Evolutionary conservation across 1,284 basidiomycete species (phyloP), one percentile per base, ranked within the genome.

Genomic region (Tilletia walkeri): DNA sequence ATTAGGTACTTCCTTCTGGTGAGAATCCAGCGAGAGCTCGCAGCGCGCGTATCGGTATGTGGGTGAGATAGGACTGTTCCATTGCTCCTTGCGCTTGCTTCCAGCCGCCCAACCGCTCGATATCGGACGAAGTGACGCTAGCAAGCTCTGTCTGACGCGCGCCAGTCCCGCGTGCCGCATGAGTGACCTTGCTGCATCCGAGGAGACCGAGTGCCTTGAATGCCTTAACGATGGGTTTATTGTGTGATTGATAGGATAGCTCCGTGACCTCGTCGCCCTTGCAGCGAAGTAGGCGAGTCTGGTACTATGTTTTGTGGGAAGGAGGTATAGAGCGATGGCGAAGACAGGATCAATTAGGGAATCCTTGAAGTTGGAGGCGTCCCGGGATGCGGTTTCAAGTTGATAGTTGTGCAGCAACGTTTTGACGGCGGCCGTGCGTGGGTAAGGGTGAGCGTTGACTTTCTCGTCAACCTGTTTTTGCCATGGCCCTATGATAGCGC

Each of bases 391-490:
- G 18, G 50, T 53, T 18, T 53, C 50, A 18, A 53, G 50, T 24
- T 18, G 12, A 7, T 16, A 18, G 16, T 53, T 53, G 18, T 53
- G 12, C 10, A 53, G 50, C 50, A 53, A 53, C 12, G 50, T 6
- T 53, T 53, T 53, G 50, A 53, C 50, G 6, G 50, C 50, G 7
- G 16, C 7, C 6, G 50, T 53, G 6, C 50, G 50, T n/a, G 50
- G 50, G n/a, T 53, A 18, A n/a, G 50, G 50, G n/a, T 53, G 50
- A 6, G 50, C 50, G 50, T 53, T 53, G 50, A 53, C 50, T 18
- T 53, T 53, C 50, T 53, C 50, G 50, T 53, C 50, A 7, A 6
- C 6, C 50, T 53, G 50, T 24, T 53, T 18, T 53, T 53, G 50
- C 50, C 50, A 53, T 7, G n/a, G 16, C 12, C n/a, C 50, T 10